Conservation (phyloP, 805 yeast species). For the Suhomyces kilbournensis region DNA sequence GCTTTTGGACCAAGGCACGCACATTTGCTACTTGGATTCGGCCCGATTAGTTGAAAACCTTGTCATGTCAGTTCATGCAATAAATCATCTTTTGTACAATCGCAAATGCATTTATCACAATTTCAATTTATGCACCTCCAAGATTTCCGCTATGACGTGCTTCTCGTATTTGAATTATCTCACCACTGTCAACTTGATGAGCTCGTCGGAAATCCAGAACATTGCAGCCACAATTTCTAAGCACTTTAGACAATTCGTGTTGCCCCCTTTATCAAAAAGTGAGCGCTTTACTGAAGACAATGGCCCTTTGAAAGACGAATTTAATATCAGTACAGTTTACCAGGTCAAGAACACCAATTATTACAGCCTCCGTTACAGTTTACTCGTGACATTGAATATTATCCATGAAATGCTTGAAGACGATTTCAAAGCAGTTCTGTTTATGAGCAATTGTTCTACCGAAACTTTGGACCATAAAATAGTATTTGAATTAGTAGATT, state of each 20-base stretch:
- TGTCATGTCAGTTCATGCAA: not conserved
- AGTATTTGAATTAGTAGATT: slow-evolving; percentile 12
- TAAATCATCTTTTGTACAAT: not conserved
- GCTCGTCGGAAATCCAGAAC: slow-evolving; percentile 4
- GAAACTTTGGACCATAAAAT: slow-evolving; percentile 10
- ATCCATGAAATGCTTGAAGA: slow-evolving; percentile 9
- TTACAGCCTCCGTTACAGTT: slow-evolving; percentile 6
- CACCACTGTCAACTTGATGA: slow-evolving; percentile 12
- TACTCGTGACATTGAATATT: slow-evolving; percentile 9
- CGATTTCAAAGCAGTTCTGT: slow-evolving; percentile 14
- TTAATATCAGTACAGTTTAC: slow-evolving; percentile 2
- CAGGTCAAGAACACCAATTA: slow-evolving; percentile 2
- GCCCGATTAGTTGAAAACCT: not conserved
- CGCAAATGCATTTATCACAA: not conserved
- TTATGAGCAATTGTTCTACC: slow-evolving; percentile 4
- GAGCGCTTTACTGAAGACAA: slow-evolving; percentile 12
- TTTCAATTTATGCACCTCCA: slow-evolving; percentile 20
- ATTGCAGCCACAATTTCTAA: slow-evolving; percentile 12
- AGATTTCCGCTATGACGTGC: slow-evolving; percentile 17
- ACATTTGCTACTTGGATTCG: slow-evolving; percentile 11
- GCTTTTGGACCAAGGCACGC: slow-evolving; percentile 19
- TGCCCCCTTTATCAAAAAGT: slow-evolving; percentile 34
- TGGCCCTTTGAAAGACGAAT: slow-evolving; percentile 3
- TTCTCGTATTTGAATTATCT: slow-evolving; percentile 17
- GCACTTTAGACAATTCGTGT: slow-evolving; percentile 14